Percentiles rank a stretch among this genome's conserved stretches.
phyloP scores from a whole-genome alignment of 805 yeast species.

The Clavispora phyllophila region DNA sequence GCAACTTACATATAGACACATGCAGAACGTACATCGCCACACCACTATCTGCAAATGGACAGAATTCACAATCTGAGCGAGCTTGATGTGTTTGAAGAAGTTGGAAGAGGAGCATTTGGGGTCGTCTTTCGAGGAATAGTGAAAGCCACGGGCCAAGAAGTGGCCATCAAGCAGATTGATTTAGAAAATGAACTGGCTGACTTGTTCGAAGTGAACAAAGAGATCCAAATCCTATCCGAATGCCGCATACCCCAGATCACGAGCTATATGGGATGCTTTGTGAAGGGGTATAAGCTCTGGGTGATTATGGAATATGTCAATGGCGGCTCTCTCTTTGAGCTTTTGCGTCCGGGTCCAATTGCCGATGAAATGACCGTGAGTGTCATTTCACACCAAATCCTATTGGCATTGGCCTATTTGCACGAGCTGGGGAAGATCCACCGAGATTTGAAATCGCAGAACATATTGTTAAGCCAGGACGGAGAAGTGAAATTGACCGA shows the following conservation, averaged over 20 bases:
- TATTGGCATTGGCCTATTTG: constrained; percentile 58
- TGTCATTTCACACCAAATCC: constrained; percentile 47
- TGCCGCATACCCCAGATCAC: constrained; percentile 63
- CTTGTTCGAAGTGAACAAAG: constrained; percentile 66
- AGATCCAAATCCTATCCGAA: constrained; percentile 62
- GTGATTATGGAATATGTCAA: constrained; percentile 77
- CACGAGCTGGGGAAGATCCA: constrained; percentile 78
- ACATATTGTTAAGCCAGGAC: constrained; percentile 30
- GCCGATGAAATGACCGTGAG: constrained; percentile 49
- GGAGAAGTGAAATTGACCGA: constrained; percentile 42
- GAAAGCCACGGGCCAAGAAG: constrained; percentile 36
- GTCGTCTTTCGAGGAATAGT: constrained; percentile 64
- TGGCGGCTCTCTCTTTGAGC: constrained; percentile 70
- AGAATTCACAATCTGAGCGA: constrained; percentile 31
- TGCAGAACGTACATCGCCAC: not conserved
- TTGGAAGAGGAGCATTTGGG: constrained; percentile 79
- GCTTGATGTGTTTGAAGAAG: constrained; percentile 44
- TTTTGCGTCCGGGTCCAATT: constrained; percentile 56
- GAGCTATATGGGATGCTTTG: constrained; percentile 65
- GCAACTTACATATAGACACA: not conserved
- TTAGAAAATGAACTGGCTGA: constrained; percentile 62
- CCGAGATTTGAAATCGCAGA: constrained; percentile 40
- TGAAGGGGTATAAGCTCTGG: constrained; percentile 66
- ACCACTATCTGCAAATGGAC: constrained; percentile 2
- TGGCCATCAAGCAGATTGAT: constrained; percentile 65